These are phyloP conservation scores for Cryptosporidium parvum DNA, from an alignment of 169 alveolate species.

Conservation along the genomic window DNA sequence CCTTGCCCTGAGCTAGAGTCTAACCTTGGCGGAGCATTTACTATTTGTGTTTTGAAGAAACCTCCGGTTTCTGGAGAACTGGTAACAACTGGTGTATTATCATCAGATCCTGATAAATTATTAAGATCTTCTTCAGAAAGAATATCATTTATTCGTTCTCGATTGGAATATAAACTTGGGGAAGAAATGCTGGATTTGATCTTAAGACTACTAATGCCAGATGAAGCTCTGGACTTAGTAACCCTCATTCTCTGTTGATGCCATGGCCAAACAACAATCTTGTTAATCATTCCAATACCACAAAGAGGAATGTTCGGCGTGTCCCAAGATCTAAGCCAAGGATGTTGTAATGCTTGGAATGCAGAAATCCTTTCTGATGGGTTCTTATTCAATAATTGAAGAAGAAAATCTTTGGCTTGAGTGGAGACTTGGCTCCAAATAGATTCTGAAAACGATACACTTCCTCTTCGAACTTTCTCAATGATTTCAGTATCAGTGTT, in stretches of 20 bases:
- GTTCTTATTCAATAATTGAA: conserved; percentile 53
- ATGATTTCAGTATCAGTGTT: conserved; percentile 55
- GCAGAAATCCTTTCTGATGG: conserved; percentile 79
- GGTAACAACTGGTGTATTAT: not conserved
- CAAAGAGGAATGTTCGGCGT: conserved; percentile 54
- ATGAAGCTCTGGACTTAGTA: conserved; percentile 16
- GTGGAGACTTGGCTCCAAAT: conserved; percentile 74
- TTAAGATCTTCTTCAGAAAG: not conserved
- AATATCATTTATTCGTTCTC: not conserved
- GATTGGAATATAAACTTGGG: conserved; percentile 29
- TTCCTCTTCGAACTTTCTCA: conserved; percentile 57
- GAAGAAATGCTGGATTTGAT: conserved; percentile 40
- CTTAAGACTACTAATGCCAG: conserved; percentile 14
- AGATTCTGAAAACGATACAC: conserved; percentile 38
- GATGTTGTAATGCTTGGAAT: conserved; percentile 79
- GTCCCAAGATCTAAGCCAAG: conserved; percentile 78
- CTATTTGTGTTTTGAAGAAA: conserved; percentile 3
- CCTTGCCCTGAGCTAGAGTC: not conserved
- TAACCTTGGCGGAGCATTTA: not conserved
- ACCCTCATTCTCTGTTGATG: conserved; percentile 47
- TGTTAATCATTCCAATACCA: conserved; percentile 71
- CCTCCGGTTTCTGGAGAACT: not conserved
- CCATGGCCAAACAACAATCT: conserved; percentile 75
- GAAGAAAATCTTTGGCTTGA: conserved; percentile 76
- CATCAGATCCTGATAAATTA: not conserved